Conservation (phyloP, 352 stramenopile species). For the Pythium rishiriense region DNA sequence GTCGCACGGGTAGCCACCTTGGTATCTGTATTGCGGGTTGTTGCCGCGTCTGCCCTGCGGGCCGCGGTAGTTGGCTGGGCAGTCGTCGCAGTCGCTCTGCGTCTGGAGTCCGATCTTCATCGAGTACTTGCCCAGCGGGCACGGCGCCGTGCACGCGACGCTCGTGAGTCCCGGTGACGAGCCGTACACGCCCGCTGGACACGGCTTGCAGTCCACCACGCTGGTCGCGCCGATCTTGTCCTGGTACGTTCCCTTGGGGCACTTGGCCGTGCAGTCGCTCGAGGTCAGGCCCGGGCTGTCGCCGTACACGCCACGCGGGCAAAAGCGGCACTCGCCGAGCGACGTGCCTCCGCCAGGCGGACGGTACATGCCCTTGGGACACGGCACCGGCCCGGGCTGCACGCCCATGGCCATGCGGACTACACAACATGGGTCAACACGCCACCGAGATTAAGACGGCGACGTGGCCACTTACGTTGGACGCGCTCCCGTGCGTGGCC, state of each 20-base stretch:
- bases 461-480: conserved; percentile 10
- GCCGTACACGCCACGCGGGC: conserved; percentile 72
- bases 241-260: conserved; percentile 73
- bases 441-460: background rate
- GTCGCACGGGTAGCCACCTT: conserved; percentile 66
- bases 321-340: conserved; percentile 65
- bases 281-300: conserved; percentile 59
- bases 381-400: conserved; percentile 44
- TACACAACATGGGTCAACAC: conserved; percentile 11
- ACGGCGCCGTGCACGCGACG: conserved; percentile 58
- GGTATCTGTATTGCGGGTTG: conserved; percentile 33
- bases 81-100: conserved; percentile 64
- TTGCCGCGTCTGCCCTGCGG: conserved; percentile 61
- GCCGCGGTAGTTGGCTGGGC: conserved; percentile 54
- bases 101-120: conserved; percentile 52
- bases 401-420: conserved; percentile 57
- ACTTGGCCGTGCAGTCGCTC: conserved; percentile 66
- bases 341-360: conserved; percentile 41
- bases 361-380: conserved; percentile 71
- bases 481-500: background rate
- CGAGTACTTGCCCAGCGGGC: conserved; percentile 70
- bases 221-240: conserved; percentile 55
- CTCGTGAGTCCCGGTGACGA: conserved; percentile 51
- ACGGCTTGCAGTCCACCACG: conserved; percentile 66
- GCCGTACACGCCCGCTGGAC: conserved; percentile 64